These are phyloP conservation scores for Suaeda aralocaspica DNA, from an alignment of 148 eudicot species.

Conservation along the genomic window DNA sequence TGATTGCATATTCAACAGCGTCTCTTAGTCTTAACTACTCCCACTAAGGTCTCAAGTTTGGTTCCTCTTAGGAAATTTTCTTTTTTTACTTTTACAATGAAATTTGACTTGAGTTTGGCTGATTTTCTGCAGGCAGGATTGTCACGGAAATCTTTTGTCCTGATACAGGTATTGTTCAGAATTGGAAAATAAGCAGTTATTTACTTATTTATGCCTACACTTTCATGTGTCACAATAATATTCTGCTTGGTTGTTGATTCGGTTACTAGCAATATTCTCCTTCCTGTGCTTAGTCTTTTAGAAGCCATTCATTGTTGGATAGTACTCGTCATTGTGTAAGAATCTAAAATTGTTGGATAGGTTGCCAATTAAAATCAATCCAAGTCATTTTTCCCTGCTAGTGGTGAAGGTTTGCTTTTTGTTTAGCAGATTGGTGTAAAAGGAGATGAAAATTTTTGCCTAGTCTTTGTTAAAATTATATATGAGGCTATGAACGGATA, in stretches of 20 bases:
- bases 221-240: not conserved
- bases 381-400: not conserved
- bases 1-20: not conserved
- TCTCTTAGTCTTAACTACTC: not conserved
- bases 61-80: not conserved
- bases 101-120: not conserved
- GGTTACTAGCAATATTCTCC: not conserved
- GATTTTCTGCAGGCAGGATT: slow-evolving; percentile 72
- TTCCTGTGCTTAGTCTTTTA: not conserved
- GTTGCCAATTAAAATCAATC: not conserved
- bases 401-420: not conserved
- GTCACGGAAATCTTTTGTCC: slow-evolving; percentile 70
- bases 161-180: slow-evolving; percentile 69
- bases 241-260: slow-evolving; percentile 6
- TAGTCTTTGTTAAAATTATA: not conserved
- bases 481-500: no score
- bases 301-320: not conserved
- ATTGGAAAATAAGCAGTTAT: slow-evolving; percentile 11
- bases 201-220: slow-evolving; percentile 13
- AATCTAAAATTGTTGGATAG: not conserved
- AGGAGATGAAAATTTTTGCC: not conserved
- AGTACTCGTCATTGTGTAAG: not conserved
- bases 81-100: not conserved
- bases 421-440: not conserved
- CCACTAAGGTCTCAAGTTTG: not conserved